phyloP scores from a whole-genome alignment of 1,284 basidiomycete species.

The Naganishia sp. region DNA sequence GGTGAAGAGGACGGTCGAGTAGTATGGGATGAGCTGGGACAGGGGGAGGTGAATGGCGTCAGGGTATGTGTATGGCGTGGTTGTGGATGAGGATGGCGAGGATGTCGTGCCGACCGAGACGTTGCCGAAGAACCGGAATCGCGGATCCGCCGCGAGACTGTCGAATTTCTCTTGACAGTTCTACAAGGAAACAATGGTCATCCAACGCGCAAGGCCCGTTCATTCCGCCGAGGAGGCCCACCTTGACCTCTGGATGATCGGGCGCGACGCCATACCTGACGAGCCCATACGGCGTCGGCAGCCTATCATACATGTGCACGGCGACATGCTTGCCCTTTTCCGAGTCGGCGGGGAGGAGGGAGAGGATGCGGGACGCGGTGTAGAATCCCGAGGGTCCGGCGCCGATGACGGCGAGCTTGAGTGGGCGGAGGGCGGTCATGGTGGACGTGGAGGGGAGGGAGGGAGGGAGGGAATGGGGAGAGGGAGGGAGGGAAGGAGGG shows the following conservation, averaged over 20 bases:
- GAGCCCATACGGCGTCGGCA: conserved; percentile 93
- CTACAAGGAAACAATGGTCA: conserved; percentile 55
- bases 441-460: not conserved
- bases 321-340: conserved; percentile 56
- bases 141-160: conserved; percentile 65
- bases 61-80: conserved; percentile 52
- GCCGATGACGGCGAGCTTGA: conserved; percentile 57
- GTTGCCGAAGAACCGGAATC: conserved; percentile 90
- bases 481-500: no score
- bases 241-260: conserved; percentile 98
- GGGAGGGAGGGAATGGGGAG: not conserved
- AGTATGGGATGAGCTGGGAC: conserved; percentile 51
- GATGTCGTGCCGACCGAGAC: conserved; percentile 63
- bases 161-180: conserved; percentile 98
- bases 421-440: conserved; percentile 35
- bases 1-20: conserved; percentile 57
- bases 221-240: conserved; percentile 47
- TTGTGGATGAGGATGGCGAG: conserved; percentile 32
- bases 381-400: conserved; percentile 95
- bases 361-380: conserved; percentile 77
- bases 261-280: conserved; percentile 97
- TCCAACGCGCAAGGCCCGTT: not conserved
- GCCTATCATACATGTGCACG: conserved; percentile 87
- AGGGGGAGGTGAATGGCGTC: conserved; percentile 54
- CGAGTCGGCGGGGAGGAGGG: conserved; percentile 59